These are phyloP conservation scores for Macrophomina pseudophaseolina DNA, from an alignment of 2,329 filamentous ascomycete species.

Conservation along the genomic window DNA sequence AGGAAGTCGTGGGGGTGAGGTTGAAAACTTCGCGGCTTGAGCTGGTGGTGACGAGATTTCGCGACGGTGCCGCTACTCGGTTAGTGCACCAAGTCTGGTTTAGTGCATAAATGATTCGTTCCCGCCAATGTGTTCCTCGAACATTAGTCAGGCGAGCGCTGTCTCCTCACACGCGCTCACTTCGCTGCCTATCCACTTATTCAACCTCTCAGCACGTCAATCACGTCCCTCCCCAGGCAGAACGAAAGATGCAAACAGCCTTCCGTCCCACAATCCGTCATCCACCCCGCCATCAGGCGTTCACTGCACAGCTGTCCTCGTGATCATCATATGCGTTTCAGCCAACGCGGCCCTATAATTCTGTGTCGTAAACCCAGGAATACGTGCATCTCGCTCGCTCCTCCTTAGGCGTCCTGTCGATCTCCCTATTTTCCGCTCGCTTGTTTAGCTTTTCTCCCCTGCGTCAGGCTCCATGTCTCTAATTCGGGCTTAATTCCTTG, in stretches of 20 bases:
- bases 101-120: constrained; percentile 3
- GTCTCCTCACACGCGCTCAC: too few species aligned
- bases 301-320: not conserved
- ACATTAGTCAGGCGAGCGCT: not conserved
- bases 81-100: not conserved
- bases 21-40: not conserved
- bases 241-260: too few species aligned
- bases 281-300: not conserved
- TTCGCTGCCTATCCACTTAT: too few species aligned
- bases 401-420: not conserved
- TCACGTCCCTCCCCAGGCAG: too few species aligned
- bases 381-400: not conserved
- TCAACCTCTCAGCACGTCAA: too few species aligned
- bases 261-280: too few species aligned
- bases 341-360: constrained; percentile 3
- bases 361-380: not conserved
- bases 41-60: constrained; percentile 9
- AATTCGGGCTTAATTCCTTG: too few species aligned
- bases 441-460: not conserved
- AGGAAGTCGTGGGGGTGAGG: constrained; percentile 7
- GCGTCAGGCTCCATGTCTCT: not conserved
- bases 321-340: constrained; percentile 8
- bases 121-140: fast-evolving
- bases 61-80: constrained; percentile 25
- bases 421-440: not conserved